These are phyloP conservation scores for Orbilia brochopaga DNA, from an alignment of 2,329 filamentous ascomycete species.

Conservation along the genomic window DNA sequence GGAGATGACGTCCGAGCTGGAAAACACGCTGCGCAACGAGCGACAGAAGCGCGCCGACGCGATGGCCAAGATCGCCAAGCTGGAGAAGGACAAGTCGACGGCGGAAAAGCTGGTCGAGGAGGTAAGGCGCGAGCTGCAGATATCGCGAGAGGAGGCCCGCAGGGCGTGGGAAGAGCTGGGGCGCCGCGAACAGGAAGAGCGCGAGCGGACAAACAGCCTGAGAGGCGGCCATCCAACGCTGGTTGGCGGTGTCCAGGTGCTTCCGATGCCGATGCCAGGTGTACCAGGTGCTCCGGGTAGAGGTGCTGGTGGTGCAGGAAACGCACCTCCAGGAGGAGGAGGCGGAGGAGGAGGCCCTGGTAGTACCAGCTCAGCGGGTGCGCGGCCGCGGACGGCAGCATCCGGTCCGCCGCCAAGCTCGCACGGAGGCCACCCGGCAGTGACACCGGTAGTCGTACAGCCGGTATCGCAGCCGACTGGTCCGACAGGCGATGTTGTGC, in stretches of 20 bases:
- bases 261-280: constrained; percentile 79
- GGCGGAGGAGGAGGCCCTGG: constrained; percentile 54
- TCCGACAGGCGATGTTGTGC: constrained; percentile 45
- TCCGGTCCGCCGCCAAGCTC: constrained; percentile 40
- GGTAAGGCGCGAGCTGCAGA: constrained; percentile 89
- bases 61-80: constrained; percentile 63
- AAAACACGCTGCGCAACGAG: constrained; percentile 76
- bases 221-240: constrained; percentile 85
- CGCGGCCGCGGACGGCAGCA: constrained; percentile 26
- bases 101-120: constrained; percentile 81
- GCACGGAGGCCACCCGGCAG: constrained; percentile 14
- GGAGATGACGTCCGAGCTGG: constrained; percentile 81
- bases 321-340: constrained; percentile 59
- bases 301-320: too few relatives aligned
- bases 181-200: constrained; percentile 87
- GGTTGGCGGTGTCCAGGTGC: constrained; percentile 91
- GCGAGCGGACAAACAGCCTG: constrained; percentile 82
- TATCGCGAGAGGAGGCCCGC: constrained; percentile 93
- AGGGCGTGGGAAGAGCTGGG: constrained; percentile 97
- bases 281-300: constrained; percentile 60
- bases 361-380: constrained; percentile 50
- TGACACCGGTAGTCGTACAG: constrained; percentile 32
- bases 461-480: constrained; percentile 42
- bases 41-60: constrained; percentile 72
- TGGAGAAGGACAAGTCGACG: constrained; percentile 71